Evolutionary conservation across 139 green algal species (phyloP), one percentile per base, ranked within the genome.

Genomic region (Auxenochlorella pyrenoidosa): DNA sequence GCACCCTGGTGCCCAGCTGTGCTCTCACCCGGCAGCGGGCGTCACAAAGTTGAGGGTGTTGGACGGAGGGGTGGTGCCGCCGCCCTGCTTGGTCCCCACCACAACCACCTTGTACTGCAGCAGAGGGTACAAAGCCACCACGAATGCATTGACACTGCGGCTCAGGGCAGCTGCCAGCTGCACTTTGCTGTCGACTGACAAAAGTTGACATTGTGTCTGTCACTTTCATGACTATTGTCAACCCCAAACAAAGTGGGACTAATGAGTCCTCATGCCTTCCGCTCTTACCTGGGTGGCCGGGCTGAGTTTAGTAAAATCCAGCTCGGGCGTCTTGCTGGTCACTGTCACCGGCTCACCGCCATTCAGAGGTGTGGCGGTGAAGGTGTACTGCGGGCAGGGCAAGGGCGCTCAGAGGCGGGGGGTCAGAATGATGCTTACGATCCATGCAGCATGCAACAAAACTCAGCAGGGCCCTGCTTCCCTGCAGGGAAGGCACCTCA

Each of bases 21-120:
- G 8, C 63, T 36, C 63, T 75, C 22, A 71, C 59, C 78, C 59
- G 6, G 10, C 5, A 1, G 54, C 22, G 32, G 78, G n/a, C 16
- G 78, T 72, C 21, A 83, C 78, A 51, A 83, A 83, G 16, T 16
- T 72, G n/a, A 83, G 54, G 34, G 54, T 58, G 78, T 83, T 83
- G 78, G 54, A 72, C 54, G 51, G 44, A 3, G 78, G 34, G 34
- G 51, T 54, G 3, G 28, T 44, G 18, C 13, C 34, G 78, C 78
- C 78, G 21, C 21, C 32, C 0, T 36, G 16, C 28, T 5, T 47
- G 19, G 10, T 43, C 4, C 59, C 78, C 34, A 71, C 51, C 28
- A 70, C 59, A 13, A 28, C n/a, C 12, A 83, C 59, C 15, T 19
- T 58, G 78, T 83, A 83, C 51, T 83, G 78, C 73, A 79, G 41